Conservation (phyloP, 352 stramenopile species). For the Phytopythium boreale region DNA sequence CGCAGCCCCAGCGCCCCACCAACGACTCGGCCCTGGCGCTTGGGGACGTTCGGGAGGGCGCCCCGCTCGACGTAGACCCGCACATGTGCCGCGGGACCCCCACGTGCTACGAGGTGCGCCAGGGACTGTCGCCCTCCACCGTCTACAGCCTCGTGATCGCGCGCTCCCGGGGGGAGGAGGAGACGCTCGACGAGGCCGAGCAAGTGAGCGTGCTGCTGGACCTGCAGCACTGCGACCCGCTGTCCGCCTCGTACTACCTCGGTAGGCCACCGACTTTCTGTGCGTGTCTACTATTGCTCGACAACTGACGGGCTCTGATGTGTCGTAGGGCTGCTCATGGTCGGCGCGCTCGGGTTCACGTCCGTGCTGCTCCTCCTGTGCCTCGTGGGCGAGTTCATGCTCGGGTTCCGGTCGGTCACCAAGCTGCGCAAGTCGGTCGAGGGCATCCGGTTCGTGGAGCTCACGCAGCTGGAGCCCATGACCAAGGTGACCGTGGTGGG, state of each 20-base stretch:
- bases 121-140: conserved; percentile 27
- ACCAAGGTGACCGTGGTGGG: background rate
- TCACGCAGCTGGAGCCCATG: conserved; percentile 28
- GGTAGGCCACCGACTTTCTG: conserved; percentile 15
- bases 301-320: background rate
- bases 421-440: conserved; percentile 30
- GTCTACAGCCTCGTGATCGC: conserved; percentile 49
- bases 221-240: conserved; percentile 39
- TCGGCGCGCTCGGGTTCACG: conserved; percentile 39
- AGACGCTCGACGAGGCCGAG: conserved; percentile 6
- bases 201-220: conserved; percentile 19
- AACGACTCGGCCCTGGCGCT: conserved; percentile 1
- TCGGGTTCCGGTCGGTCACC: conserved; percentile 37
- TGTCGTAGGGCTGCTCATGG: conserved; percentile 29
- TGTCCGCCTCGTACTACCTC: conserved; percentile 34
- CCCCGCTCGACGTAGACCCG: background rate
- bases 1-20: background rate
- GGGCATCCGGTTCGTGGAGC: conserved; percentile 30
- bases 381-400: conserved; percentile 41
- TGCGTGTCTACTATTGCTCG: background rate
- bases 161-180: conserved; percentile 12
- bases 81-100: conserved; percentile 25
- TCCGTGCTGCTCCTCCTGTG: conserved; percentile 38
- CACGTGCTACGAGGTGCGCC: conserved; percentile 28
- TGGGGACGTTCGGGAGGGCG: no score